phyloP scores from a whole-genome alignment of 257 asterid genomes.

The Anisodus tanguticus region DNA sequence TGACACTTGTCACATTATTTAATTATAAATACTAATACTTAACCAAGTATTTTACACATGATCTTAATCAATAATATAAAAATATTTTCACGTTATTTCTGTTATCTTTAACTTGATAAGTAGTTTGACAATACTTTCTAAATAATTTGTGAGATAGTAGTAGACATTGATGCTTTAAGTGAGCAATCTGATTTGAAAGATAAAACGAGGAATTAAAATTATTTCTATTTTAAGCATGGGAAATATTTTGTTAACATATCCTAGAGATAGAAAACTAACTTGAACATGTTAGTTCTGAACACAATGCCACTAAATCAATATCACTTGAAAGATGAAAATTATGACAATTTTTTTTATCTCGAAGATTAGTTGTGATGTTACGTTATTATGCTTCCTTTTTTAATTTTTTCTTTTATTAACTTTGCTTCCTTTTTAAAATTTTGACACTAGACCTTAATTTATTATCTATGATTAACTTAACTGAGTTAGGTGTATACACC shows the following conservation, averaged over 20 bases:
- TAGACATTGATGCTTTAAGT: slow-evolving; percentile 62
- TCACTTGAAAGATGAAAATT: slow-evolving; percentile 22
- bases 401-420: no score
- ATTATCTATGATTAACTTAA: no score
- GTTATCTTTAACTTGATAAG: no score
- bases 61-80: no score
- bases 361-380: background rate
- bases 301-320: background rate
- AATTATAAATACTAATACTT: no score
- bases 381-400: no score
- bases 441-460: no score
- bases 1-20: no score
- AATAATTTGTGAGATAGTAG: slow-evolving; percentile 62
- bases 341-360: background rate
- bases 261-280: slow-evolving; percentile 4
- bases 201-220: slow-evolving; percentile 23
- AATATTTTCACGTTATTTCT: no score
- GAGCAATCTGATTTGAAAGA: slow-evolving; percentile 59
- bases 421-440: no score
- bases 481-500: no score
- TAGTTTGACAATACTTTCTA: slow-evolving; percentile 48
- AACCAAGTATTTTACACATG: no score
- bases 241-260: slow-evolving; percentile 10
- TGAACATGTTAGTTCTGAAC: background rate
- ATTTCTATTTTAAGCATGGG: background rate